phyloP scores from a whole-genome alignment of 805 yeast species.

The Candida piceae region DNA sequence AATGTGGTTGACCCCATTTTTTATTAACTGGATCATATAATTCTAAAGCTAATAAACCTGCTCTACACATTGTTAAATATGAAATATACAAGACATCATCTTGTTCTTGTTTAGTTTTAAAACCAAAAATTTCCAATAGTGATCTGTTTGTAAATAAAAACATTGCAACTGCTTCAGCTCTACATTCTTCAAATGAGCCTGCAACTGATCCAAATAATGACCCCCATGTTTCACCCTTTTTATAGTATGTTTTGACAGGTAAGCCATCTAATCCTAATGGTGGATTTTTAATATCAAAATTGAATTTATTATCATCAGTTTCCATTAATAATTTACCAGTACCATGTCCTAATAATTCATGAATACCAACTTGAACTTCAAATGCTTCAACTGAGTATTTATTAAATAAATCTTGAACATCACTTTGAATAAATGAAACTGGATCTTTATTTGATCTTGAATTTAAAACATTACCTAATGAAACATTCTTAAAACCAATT shows the following conservation, averaged over 20 bases:
- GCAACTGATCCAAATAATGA: constrained; percentile 76
- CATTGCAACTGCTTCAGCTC: constrained; percentile 89
- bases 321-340: constrained; percentile 74
- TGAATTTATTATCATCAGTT: constrained; percentile 55
- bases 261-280: constrained; percentile 57
- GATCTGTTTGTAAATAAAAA: constrained; percentile 65
- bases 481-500: constrained; percentile 84
- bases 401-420: constrained; percentile 53
- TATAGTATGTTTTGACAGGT: constrained; percentile 66
- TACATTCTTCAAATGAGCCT: constrained; percentile 88
- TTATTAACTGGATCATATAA: constrained; percentile 77
- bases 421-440: constrained; percentile 56
- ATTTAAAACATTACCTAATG: constrained; percentile 78
- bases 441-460: constrained; percentile 69
- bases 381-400: constrained; percentile 77
- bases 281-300: constrained; percentile 62
- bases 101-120: constrained; percentile 49
- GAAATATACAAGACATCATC: constrained; percentile 62
- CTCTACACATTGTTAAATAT: constrained; percentile 79
- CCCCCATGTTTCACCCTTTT: constrained; percentile 87
- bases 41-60: constrained; percentile 78
- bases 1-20: constrained; percentile 94
- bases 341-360: constrained; percentile 88
- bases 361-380: constrained; percentile 92
- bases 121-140: constrained; percentile 70